A percentile compares a stretch with the other conserved stretches of the same genome.
Conservation (phyloP, 1,284 basidiomycete genomes). For the Trametes versicolor region DNA sequence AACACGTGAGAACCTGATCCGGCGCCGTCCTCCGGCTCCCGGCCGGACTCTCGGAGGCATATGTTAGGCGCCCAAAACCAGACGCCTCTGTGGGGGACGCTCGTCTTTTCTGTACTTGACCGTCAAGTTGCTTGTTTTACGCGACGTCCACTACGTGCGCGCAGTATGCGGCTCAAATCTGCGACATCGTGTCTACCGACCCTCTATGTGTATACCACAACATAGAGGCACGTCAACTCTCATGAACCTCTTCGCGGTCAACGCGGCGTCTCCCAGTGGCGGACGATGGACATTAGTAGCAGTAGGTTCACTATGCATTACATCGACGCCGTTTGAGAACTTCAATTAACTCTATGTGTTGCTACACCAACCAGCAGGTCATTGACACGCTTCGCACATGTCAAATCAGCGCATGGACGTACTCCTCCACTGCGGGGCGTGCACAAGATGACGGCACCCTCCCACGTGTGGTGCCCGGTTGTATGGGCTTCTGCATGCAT, state of each 20-base stretch:
- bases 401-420: not conserved
- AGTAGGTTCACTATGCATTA: not conserved
- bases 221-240: no score
- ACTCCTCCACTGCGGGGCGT: not conserved
- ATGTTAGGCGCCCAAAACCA: constrained; percentile 1
- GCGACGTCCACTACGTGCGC: no score
- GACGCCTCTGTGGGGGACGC: not conserved
- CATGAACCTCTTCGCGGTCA: no score
- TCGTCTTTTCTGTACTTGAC: not conserved
- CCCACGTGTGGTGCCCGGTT: constrained; percentile 1
- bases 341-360: no score
- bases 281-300: not conserved
- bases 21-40: constrained; percentile 10
- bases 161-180: no score
- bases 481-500: not conserved
- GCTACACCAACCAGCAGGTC: not conserved
- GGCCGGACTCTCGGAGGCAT: constrained; percentile 3
- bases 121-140: not conserved
- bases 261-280: no score
- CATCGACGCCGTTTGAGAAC: not conserved
- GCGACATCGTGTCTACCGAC: no score
- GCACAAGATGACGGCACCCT: constrained; percentile 4
- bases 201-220: no score
- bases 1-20: constrained; percentile 31
- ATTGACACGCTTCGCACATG: not conserved